Evolutionary conservation across 331 rosid genomes (phyloP), one percentile per base, ranked within the genome.

Genomic region (Telfairia occidentalis): DNA sequence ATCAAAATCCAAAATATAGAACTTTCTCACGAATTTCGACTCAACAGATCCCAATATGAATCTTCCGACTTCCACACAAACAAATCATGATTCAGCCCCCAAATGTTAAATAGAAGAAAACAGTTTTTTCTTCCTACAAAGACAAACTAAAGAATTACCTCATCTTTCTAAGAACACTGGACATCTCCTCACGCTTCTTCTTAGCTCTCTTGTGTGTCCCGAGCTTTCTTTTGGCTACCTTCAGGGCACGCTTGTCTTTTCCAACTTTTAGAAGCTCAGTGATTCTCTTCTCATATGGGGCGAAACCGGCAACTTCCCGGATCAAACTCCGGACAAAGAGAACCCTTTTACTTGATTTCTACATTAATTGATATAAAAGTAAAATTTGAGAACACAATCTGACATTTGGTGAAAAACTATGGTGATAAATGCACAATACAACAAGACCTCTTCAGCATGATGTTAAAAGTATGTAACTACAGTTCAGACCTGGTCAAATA

Each of bases 221-320:
- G 3, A 71, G 58, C 61, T 71, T 71, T 48, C 76, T 49, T 9
- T 71, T 71, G 11, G 76, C 76, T 16, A 71, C 76, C 57, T 71
- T 71, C 60, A 71, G 29, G 7, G 76, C 76, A 12, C 76, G 61
- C 61, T 71, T 71, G 54, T 71, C 76, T 37, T 71, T 71, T 9
- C 76, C 76, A 1, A 71, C 58, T 28, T 49, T 70, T 12, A 70
- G 50, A 70, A 70, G 75, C 75, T 70, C 75, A 45, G 75, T 70
- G 75, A 70, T 70, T 32, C 61, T 71, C 28, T 71, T 71, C 57
- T 72, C 76, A 48, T 72, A 72, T 15, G 76, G 59, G 10, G 76
- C 76, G 32, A 72, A 72, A 10, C 76, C 76, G 50, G 63, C 76
- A 26, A 72, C 76, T 72, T 48, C 63, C 29, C 76, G 55, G 26